Percentiles rank a stretch among this genome's conserved stretches.
Evolutionary conservation across 306 rosid species (phyloP).

Genomic region (Corylus americana): DNA sequence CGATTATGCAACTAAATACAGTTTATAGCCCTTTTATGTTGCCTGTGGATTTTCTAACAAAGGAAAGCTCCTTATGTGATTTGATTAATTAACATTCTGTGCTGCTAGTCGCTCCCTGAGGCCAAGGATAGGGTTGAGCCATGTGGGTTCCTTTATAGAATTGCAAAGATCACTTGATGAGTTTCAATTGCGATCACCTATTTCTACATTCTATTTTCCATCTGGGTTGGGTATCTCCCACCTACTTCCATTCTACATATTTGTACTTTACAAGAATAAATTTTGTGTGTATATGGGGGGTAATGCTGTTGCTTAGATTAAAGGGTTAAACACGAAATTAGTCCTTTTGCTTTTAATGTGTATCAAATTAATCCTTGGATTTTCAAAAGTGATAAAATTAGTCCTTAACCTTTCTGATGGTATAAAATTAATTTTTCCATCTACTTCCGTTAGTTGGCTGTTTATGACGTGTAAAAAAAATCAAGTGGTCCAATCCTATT

Average conservation of each 20-base stretch:
- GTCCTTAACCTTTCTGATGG: no score
- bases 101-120: not conserved
- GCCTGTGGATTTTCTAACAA: slow-evolving; percentile 2
- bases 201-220: not conserved
- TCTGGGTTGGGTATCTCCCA: no score
- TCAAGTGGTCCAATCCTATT: no score
- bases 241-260: not conserved
- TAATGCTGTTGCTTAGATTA: not conserved
- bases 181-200: not conserved
- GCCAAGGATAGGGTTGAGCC: not conserved
- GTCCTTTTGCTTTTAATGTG: no score
- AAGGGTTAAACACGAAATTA: no score
- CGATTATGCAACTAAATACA: not conserved
- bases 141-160: not conserved
- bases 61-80: slow-evolving; percentile 3
- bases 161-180: not conserved
- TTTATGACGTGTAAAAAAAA: no score
- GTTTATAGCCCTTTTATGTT: not conserved
- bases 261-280: not conserved
- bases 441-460: no score
- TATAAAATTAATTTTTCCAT: no score
- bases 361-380: no score
- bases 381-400: no score
- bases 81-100: not conserved
- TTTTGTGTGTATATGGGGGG: not conserved